Base-by-base conservation (phyloP, 441 rosid species). In the Cnidoscolus chayamansa region DNA sequence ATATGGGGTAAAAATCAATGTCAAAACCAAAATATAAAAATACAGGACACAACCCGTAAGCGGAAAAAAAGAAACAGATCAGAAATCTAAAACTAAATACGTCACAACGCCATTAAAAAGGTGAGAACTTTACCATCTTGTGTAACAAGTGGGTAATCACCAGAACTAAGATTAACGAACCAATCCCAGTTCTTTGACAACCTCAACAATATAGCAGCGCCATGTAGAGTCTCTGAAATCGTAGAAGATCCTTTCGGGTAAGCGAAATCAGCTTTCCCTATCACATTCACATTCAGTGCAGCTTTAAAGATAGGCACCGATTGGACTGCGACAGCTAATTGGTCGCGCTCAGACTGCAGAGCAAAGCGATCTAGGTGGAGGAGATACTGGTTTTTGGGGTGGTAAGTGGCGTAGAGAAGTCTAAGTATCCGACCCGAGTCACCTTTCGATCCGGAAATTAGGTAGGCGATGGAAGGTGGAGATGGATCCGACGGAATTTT, bases 81-180 rank as follows among this genome's bases (percentile, higher is more conserved):
- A 55, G 17, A 40, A 75, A 68, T 32, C 50, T 47, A 43, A 45
- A 7, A 48, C 19, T 40, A 48, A 63, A 69, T 8, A 65, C 65
- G 63, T 74, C 25, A 12, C 53, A 45, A 60, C 15, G 47, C 54
- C 60, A 49, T 56, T 49, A 67, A 64, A 50, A 2, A 74, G 30
- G 8, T 0, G 47, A 11, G 11, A 79, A 71, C 19, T 25, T 63
- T 82, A 94, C 99, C 99, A 79, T 95, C 99, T 86, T 92, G 99
- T 47, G 94, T 84, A 73, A 90, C 79, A 72, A 95, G 99, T 55
- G 98, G 99, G 74, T 95, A 95, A 82, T 95, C 97, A 12, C 82
- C 87, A 10, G 88, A 90, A 30, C 62, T 74, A 56, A 95, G 89
- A 78, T 66, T 82, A 67, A 95, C 71, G 73, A 95, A 91, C 99